Evolutionary conservation across 2,329 filamentous ascomycete genomes (phyloP).

Genomic region (Lecanoromycetidae sp.): DNA sequence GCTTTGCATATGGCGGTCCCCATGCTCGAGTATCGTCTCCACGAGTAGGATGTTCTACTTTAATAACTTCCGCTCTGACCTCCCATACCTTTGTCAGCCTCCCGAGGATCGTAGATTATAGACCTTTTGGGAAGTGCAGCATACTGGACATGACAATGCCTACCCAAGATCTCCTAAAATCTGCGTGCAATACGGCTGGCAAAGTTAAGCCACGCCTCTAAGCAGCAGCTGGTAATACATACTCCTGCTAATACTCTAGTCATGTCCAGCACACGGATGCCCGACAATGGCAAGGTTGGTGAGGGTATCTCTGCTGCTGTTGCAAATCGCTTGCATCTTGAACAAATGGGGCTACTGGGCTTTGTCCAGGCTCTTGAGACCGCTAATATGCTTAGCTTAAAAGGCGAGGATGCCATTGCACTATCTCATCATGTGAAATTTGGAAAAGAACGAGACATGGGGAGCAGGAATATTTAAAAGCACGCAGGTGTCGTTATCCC

Average conservation of each 20-base stretch:
- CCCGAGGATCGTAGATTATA: conserved; percentile 9
- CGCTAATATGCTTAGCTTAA: neutral
- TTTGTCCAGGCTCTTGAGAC: neutral
- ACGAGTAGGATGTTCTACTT: conserved; percentile 82
- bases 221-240: conserved; percentile 30
- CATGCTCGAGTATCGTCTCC: conserved; percentile 93
- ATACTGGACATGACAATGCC: conserved; percentile 27
- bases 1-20: conserved; percentile 86
- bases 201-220: conserved; percentile 13
- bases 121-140: conserved; percentile 14
- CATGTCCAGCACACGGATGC: conserved; percentile 88
- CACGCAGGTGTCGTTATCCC: neutral
- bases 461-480: no score
- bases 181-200: conserved; percentile 89
- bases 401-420: conserved; percentile 1
- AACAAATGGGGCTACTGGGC: conserved; percentile 8
- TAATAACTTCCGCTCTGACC: conserved; percentile 81
- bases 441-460: no score
- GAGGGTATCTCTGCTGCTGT: conserved; percentile 30
- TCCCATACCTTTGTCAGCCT: conserved; percentile 18
- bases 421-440: no score
- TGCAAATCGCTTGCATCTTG: conserved; percentile 28
- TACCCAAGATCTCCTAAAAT: conserved; percentile 94
- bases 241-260: conserved; percentile 90
- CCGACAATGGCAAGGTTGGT: conserved; percentile 58